Conservation (phyloP, 306 rosid species). For the Dryas alaskensis region DNA sequence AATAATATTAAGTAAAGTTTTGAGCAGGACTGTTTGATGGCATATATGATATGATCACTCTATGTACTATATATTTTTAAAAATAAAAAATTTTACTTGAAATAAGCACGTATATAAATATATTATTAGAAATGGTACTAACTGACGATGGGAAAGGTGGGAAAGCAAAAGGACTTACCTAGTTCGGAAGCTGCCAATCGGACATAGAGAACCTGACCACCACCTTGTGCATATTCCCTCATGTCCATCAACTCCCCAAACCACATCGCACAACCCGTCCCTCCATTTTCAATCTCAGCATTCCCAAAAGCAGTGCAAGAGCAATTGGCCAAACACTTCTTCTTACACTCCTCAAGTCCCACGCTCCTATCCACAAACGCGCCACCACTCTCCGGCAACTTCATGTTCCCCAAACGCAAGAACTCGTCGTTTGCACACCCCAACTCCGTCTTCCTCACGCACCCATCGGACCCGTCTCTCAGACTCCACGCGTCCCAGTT, state of each 20-base stretch:
- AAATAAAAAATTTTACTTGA: no score
- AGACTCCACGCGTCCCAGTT: conserved; percentile 52
- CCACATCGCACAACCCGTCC: conserved; percentile 67
- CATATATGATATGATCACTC: no score
- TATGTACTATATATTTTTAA: no score
- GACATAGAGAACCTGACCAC: conserved; percentile 58
- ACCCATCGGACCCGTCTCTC: conserved; percentile 79
- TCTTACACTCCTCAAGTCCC: conserved; percentile 38
- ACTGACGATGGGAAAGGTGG: no score
- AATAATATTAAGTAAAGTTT: no score
- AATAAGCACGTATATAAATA: no score
- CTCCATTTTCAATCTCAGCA: conserved; percentile 38
- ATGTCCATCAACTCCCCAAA: conserved; percentile 40
- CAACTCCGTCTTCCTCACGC: conserved; percentile 49
- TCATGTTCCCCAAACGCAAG: conserved; percentile 33
- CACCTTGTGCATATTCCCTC: conserved; percentile 33
- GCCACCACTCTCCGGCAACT: conserved; percentile 55
- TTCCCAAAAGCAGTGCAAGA: conserved; percentile 60
- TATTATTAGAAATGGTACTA: no score
- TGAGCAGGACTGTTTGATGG: no score
- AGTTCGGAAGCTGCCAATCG: conserved; percentile 64
- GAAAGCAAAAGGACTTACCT: conserved; percentile 35
- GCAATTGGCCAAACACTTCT: conserved; percentile 47
- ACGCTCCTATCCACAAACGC: conserved; percentile 43
- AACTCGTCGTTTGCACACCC: conserved; percentile 50